Conservation (phyloP, 2,329 filamentous ascomycete species). For the Colletotrichum sublineola region DNA sequence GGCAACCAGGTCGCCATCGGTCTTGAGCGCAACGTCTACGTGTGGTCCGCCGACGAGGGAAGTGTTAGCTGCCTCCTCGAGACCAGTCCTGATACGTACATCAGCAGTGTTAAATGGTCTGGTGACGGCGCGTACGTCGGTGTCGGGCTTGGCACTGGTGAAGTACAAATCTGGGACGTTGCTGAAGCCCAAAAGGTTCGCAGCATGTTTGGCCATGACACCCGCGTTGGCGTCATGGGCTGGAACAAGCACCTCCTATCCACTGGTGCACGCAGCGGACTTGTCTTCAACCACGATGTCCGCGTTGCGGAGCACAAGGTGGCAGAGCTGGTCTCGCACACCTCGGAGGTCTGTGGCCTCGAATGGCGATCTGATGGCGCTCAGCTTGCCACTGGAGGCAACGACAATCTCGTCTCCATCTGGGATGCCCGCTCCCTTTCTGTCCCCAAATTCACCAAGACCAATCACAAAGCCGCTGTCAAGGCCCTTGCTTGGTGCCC, state of each 20-base stretch:
- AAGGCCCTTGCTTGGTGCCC: constrained; percentile 99
- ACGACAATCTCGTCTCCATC: constrained; percentile 98
- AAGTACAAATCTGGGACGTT: constrained; percentile 99
- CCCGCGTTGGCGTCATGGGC: constrained; percentile 96
- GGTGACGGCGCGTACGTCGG: constrained; percentile 96
- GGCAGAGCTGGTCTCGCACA: constrained; percentile 96
- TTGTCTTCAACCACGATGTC: constrained; percentile 99
- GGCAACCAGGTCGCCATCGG: constrained; percentile 98
- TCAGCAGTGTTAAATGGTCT: constrained; percentile 99
- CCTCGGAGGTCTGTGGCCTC: constrained; percentile 96
- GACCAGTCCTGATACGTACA: constrained; percentile 89
- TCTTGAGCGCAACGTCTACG: constrained; percentile 95
- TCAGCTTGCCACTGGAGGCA: constrained; percentile 96
- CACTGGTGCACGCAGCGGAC: constrained; percentile 91
- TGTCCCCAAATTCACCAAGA: constrained; percentile 99
- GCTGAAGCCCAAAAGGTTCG: constrained; percentile 95
- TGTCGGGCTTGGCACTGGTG: constrained; percentile 92
- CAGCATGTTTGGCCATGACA: constrained; percentile 98
- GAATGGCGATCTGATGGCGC: constrained; percentile 98
- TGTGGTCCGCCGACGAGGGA: constrained; percentile 97
- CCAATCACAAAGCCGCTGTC: constrained; percentile 98
- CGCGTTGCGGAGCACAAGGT: constrained; percentile 98
- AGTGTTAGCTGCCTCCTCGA: constrained; percentile 91
- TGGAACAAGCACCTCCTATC: constrained; percentile 99
- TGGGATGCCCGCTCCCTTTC: constrained; percentile 96